A percentile compares a stretch with the other conserved stretches of the same genome.
These are phyloP conservation scores for Boeremia lycopersici DNA, from an alignment of 2,329 filamentous ascomycete genomes.

Conservation along the genomic window DNA sequence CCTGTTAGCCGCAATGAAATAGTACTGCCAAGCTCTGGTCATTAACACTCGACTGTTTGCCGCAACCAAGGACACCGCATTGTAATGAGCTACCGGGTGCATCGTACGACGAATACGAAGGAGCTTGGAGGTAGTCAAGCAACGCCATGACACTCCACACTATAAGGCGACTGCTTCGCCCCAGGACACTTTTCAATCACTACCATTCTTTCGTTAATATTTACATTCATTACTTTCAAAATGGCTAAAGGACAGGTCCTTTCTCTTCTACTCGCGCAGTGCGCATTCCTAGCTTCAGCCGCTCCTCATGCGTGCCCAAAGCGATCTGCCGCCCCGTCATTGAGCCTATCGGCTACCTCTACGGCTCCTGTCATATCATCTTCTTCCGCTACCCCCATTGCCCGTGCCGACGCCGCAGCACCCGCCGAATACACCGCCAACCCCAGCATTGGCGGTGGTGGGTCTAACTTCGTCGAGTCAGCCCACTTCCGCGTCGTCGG, in stretches of 20 bases:
- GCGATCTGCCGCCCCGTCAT: background rate
- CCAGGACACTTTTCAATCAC: background rate
- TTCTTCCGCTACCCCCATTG: background rate
- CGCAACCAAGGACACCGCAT: background rate
- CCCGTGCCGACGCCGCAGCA: slow-evolving; percentile 5
- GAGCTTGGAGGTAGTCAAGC: background rate
- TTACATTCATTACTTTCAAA: slow-evolving; percentile 5
- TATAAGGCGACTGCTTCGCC: background rate
- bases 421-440: slow-evolving; percentile 21
- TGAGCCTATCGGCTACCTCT: background rate
- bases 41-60: background rate
- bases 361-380: background rate
- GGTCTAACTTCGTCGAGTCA: slow-evolving; percentile 18
- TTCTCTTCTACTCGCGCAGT: slow-evolving; percentile 6
- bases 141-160: background rate
- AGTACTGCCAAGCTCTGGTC: slow-evolving; percentile 3
- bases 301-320: background rate
- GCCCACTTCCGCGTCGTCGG: slow-evolving; percentile 52
- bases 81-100: background rate
- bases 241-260: slow-evolving; percentile 10
- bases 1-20: background rate
- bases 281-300: slow-evolving; percentile 4
- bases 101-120: background rate
- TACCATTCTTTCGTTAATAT: background rate
- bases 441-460: slow-evolving; percentile 18